These are phyloP conservation scores for Colletotrichum eremochloae DNA, from an alignment of 2,329 filamentous ascomycete species.

Conservation along the genomic window DNA sequence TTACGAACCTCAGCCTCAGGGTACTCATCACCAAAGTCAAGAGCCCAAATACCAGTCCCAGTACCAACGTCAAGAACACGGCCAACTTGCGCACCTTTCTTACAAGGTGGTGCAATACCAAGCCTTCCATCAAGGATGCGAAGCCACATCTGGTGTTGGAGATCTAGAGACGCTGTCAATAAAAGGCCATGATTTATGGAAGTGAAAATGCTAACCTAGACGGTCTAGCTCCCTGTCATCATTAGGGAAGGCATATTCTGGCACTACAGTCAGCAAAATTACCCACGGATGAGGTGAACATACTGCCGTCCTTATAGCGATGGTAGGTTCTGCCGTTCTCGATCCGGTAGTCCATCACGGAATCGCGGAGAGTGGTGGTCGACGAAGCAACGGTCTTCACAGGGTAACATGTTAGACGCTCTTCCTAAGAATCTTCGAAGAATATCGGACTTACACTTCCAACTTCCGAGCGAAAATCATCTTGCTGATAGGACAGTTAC, in stretches of 20 bases:
- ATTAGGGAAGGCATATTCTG: conserved; percentile 31
- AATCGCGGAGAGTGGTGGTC: neutral
- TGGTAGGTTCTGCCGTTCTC: conserved; percentile 21
- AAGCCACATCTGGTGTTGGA: conserved; percentile 52
- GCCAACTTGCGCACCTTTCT: conserved; percentile 23
- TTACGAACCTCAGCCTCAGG: conserved; percentile 48
- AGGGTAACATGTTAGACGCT: neutral
- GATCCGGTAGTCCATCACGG: neutral
- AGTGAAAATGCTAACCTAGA: conserved; percentile 4
- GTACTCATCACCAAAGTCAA: conserved; percentile 47
- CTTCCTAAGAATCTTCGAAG: neutral
- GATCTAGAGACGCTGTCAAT: conserved; percentile 43
- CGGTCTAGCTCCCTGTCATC: conserved; percentile 23
- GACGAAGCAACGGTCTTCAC: conserved; percentile 2
- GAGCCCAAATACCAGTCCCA: conserved; percentile 46
- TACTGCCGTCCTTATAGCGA: conserved; percentile 18
- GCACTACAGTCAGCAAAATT: neutral
- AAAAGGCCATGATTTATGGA: neutral
- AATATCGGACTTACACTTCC: neutral
- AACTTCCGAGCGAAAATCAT: neutral
- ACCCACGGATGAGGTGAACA: conserved; percentile 30
- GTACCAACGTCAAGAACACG: conserved; percentile 46
- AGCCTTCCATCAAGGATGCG: conserved; percentile 51
- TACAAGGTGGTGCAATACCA: conserved; percentile 45
- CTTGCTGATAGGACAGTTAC: neutral